Conservation (phyloP, 176 grass and related monocot genomes). For the Cenchrus purpureus region DNA sequence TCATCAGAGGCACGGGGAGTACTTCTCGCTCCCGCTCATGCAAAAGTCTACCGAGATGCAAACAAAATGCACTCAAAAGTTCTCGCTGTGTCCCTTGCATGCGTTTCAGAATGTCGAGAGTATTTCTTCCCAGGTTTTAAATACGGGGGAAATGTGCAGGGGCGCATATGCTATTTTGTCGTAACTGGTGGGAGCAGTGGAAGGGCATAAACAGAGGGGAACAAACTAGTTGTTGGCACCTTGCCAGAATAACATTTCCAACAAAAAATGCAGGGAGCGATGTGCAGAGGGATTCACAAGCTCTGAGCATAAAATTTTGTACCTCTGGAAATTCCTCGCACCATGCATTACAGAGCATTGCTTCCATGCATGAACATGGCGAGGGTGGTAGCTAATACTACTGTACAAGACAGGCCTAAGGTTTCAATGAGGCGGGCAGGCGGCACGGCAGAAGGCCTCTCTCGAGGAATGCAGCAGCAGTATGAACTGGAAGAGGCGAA, state of each 20-base stretch:
- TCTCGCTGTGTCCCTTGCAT: neutral
- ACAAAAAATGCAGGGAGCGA: neutral
- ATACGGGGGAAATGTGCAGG: neutral
- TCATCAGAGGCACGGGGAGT: neutral
- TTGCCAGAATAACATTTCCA: neutral
- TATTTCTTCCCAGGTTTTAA: neutral
- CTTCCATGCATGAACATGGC: neutral
- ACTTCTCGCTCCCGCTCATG: neutral
- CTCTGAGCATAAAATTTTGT: conserved; percentile 34
- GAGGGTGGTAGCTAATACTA: no score
- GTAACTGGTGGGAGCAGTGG: neutral
- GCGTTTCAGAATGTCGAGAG: neutral
- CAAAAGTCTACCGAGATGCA: conserved; percentile 13
- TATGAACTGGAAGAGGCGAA: conserved; percentile 25
- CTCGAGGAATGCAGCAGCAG: conserved; percentile 27
- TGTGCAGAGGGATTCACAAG: conserved; percentile 25
- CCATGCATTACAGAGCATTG: neutral
- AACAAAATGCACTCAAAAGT: conserved; percentile 3
- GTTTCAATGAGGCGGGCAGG: neutral
- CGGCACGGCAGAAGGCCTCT: neutral
- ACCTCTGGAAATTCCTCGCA: conserved; percentile 42
- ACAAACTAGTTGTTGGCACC: neutral
- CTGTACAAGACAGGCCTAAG: neutral
- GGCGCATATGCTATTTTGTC: neutral
- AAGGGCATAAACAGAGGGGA: neutral